Conservation (phyloP, 2,329 filamentous ascomycete genomes). For the Apiospora sp. region DNA sequence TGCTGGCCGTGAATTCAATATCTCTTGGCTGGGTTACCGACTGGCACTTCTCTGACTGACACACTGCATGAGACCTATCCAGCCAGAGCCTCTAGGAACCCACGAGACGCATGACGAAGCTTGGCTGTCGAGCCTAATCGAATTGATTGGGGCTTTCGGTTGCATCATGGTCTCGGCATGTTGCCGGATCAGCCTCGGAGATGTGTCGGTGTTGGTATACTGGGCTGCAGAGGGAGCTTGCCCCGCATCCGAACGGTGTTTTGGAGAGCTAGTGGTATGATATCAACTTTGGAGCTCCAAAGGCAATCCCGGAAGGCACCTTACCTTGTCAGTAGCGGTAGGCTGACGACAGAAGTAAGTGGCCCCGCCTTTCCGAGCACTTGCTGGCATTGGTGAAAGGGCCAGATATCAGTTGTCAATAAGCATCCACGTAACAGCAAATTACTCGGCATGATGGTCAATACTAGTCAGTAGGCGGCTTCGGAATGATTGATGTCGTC, state of each 20-base stretch:
- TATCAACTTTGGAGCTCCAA: not conserved
- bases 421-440: not conserved
- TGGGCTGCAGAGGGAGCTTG: not conserved
- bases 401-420: not conserved
- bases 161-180: slow-evolving; percentile 29
- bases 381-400: not conserved
- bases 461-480: not conserved
- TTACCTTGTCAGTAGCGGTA: not conserved
- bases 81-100: not conserved
- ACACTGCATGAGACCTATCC: not conserved
- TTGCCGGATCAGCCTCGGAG: slow-evolving; percentile 34
- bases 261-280: not conserved
- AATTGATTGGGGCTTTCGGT: not conserved
- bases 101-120: not conserved
- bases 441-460: not conserved
- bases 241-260: slow-evolving; percentile 14
- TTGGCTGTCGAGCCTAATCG: slow-evolving; percentile 17
- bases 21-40: not conserved
- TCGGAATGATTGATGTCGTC: not conserved
- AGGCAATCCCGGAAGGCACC: not conserved
- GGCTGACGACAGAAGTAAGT: not conserved
- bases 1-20: slow-evolving; percentile 1
- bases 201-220: slow-evolving; percentile 33
- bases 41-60: not conserved
- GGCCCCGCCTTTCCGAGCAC: not conserved